Percentiles rank a stretch among this genome's conserved stretches.
phyloP scores from a whole-genome alignment of 495 filamentous ascomycete genomes.

The Ramalina peruviana region DNA sequence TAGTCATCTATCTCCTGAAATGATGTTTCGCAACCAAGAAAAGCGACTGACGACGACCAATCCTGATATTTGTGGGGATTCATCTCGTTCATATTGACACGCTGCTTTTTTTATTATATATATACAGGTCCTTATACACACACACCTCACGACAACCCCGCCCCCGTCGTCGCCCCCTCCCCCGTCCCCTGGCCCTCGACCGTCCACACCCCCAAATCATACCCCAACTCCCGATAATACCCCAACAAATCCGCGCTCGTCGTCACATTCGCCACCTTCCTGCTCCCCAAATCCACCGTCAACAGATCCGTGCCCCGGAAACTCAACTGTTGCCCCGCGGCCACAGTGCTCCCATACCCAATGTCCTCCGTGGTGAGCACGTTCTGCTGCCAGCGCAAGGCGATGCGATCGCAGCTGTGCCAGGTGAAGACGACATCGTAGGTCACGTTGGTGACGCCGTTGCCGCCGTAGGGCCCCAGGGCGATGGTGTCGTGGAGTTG shows the following conservation, averaged over 20 bases:
- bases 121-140: no score
- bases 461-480: conserved; percentile 2
- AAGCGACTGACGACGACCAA: no score
- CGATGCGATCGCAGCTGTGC: conserved; percentile 9
- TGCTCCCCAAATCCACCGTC: conserved; percentile 6
- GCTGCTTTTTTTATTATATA: no score
- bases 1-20: no score
- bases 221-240: conserved; percentile 9
- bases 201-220: conserved; percentile 4
- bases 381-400: conserved; percentile 10
- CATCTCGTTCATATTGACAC: no score
- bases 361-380: conserved; percentile 3
- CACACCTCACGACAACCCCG: neutral
- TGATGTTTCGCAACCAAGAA: no score
- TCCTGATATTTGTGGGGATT: no score
- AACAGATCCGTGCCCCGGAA: conserved; percentile 10
- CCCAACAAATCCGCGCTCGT: conserved; percentile 8
- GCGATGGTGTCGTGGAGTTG: conserved; percentile 7
- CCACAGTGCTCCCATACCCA: conserved; percentile 7
- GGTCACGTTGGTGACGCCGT: conserved; percentile 7
- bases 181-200: neutral
- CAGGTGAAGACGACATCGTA: conserved; percentile 12
- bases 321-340: neutral
- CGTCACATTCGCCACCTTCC: conserved; percentile 9
- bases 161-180: neutral